phyloP scores from a whole-genome alignment of 495 filamentous ascomycete species.

The Talaromyces proteolyticus region DNA sequence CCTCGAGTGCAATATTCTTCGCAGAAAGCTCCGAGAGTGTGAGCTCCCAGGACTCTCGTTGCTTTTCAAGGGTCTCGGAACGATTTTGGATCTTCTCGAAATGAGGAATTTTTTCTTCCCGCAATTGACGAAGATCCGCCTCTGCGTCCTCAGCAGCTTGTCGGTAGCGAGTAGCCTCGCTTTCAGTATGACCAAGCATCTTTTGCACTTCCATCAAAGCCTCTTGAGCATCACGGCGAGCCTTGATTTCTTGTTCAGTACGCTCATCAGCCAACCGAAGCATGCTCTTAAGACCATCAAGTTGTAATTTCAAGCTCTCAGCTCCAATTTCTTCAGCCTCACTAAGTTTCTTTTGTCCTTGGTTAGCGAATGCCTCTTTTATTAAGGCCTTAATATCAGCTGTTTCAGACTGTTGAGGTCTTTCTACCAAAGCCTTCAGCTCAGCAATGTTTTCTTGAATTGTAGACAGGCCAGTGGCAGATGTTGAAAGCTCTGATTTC shows the following conservation, averaged over 20 bases:
- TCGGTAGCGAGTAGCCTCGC: constrained; percentile 62
- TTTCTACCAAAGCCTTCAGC: constrained; percentile 39
- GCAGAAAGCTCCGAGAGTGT: constrained; percentile 55
- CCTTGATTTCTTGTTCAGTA: constrained; percentile 56
- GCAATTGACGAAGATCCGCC: constrained; percentile 42
- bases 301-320: constrained; percentile 47
- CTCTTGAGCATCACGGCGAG: constrained; percentile 65
- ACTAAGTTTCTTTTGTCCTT: constrained; percentile 35
- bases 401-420: constrained; percentile 2
- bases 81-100: constrained; percentile 50
- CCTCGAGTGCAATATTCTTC: constrained; percentile 52
- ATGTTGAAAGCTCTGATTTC: constrained; percentile 21
- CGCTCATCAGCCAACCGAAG: constrained; percentile 42
- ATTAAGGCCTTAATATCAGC: constrained; percentile 17
- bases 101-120: constrained; percentile 46
- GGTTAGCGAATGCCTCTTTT: constrained; percentile 10
- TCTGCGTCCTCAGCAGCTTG: constrained; percentile 64
- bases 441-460: constrained; percentile 54
- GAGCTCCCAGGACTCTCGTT: constrained; percentile 58
- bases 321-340: constrained; percentile 42
- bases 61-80: constrained; percentile 54
- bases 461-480: constrained; percentile 37
- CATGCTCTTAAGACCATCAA: constrained; percentile 49
- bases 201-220: constrained; percentile 64
- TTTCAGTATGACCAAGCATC: constrained; percentile 66